Conservation (phyloP, 176 grass and related monocot species). For the Musa itinerans region DNA sequence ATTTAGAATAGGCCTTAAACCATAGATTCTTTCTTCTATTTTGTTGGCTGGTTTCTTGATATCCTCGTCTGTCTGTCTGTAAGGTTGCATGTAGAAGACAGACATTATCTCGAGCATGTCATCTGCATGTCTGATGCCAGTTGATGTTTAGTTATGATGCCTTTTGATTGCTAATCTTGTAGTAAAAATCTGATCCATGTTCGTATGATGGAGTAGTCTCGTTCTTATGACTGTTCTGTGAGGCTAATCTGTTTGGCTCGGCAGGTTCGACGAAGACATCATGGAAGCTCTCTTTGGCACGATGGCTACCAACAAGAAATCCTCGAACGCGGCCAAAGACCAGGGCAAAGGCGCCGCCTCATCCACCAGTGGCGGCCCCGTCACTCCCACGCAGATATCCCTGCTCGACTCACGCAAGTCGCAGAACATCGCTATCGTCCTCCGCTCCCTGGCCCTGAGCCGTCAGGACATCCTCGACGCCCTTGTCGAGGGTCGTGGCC, state of each 20-base stretch:
- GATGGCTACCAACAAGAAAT: constrained; percentile 38
- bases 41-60: no score
- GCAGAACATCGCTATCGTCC: constrained; percentile 89
- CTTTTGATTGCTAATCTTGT: no score
- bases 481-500: constrained; percentile 18
- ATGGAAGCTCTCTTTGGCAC: constrained; percentile 88
- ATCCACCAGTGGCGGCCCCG: constrained; percentile 15
- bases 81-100: no score
- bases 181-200: no score
- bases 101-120: no score
- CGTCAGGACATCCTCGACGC: constrained; percentile 45
- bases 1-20: no score
- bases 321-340: constrained; percentile 29
- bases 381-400: constrained; percentile 47
- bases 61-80: no score
- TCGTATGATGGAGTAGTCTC: no score
- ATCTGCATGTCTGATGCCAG: no score
- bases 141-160: no score
- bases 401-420: constrained; percentile 78
- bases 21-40: no score
- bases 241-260: constrained; percentile 11
- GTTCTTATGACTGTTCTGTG: no score
- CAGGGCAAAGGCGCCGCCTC: background rate
- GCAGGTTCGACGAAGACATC: constrained; percentile 81
- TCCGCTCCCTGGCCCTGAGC: constrained; percentile 52